These are phyloP conservation scores for Parastagonospora nodorum DNA, from an alignment of 2,329 filamentous ascomycete genomes.

Conservation along the genomic window DNA sequence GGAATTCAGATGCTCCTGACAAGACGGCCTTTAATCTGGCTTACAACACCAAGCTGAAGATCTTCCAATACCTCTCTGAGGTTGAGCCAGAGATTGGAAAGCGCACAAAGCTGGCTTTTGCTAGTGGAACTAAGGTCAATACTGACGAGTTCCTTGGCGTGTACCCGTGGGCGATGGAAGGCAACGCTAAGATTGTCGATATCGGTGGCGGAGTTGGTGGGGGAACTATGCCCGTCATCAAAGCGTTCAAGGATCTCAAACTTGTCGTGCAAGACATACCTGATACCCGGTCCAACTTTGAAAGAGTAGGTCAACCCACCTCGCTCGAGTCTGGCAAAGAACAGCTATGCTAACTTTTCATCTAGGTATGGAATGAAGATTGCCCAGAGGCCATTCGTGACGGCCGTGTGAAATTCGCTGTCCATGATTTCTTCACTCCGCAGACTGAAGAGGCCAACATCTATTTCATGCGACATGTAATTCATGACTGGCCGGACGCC, in stretches of 20 bases:
- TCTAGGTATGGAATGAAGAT: constrained; percentile 2
- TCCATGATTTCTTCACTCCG: constrained; percentile 1
- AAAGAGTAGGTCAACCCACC: constrained; percentile 1
- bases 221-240: constrained; percentile 6
- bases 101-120: constrained; percentile 5
- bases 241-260: constrained; percentile 2
- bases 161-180: constrained; percentile 4
- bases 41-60: constrained; percentile 1
- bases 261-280: constrained; percentile 7
- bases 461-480: constrained; percentile 1
- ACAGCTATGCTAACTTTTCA: neutral
- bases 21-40: constrained; percentile 5
- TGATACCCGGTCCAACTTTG: constrained; percentile 3
- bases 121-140: constrained; percentile 4
- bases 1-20: constrained; percentile 1
- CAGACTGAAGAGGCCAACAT: constrained; percentile 1
- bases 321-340: neutral
- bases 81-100: constrained; percentile 6
- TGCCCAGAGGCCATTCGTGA: neutral
- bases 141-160: constrained; percentile 4
- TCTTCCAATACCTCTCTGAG: constrained; percentile 6
- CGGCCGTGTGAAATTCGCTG: neutral
- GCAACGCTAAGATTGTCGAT: constrained; percentile 6
- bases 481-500: constrained; percentile 1
- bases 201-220: constrained; percentile 5